Evolutionary conservation across 2,329 filamentous ascomycete species (phyloP), one percentile per base, ranked within the genome.

Genomic region (Penicillium sclerotiorum): DNA sequence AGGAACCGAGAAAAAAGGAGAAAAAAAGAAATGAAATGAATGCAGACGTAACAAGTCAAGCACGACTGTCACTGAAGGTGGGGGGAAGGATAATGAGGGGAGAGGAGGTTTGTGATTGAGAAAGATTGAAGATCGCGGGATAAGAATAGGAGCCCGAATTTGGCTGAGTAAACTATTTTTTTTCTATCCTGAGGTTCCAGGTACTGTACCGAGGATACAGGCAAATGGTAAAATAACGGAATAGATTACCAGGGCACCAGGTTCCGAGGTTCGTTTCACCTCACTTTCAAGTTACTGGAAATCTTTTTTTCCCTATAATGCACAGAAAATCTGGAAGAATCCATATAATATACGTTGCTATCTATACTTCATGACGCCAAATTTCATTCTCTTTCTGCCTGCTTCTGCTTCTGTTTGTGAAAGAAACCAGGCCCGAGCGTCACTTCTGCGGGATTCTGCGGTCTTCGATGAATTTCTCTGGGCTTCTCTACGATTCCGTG

Each of bases 401-500:
- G 48, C 28, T 59, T 60, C 49, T 43, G 35, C 37, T 21, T 41
- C 44, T 30, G 25, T 39, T 20, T 35, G 18, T 25, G 38, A 22
- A 42, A 42, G 32, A 32, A 35, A 27, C 40, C 45, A 60, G 65
- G 66, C 58, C 64, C 63, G 60, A 65, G 62, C 61, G 59, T 39
- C 43, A 45, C 51, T 59, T 64, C 55, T 30, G 52, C 46, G 43
- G 45, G 52, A 53, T 70, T 71, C 68, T 52, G 47, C 40, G 50
- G 25, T 13, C 43, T 71, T 71, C 68, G 62, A 66, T 54, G 46
- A n/a, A n/a, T 38, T 68, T 69, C 67, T 35, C 50, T 50, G 45
- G 39, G 41, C 47, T 68, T 66, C 64, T 52, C 44, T 39, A 49
- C 21, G 45, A 33, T 56, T 56, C 57, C 42, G 36, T 45, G 39